Evolutionary conservation across 495 filamentous ascomycete species (phyloP).

Genomic region (Neurospora tetrasperma): DNA sequence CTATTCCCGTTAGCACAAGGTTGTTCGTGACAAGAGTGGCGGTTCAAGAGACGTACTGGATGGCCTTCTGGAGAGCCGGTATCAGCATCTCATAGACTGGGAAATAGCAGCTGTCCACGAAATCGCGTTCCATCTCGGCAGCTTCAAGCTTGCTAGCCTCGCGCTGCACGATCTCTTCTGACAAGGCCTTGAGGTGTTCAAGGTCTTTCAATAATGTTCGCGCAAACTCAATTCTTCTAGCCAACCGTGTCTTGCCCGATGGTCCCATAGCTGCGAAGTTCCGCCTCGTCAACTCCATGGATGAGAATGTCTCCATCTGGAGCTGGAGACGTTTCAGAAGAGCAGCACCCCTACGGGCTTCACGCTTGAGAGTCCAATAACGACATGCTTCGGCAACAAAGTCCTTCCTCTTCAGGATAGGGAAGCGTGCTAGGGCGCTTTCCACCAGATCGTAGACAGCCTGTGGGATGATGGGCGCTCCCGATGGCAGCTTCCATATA

Average conservation of each 20-base stretch:
- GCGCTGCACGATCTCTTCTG: constrained; percentile 56
- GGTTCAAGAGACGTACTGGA: constrained; percentile 41
- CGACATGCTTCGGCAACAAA: constrained; percentile 87
- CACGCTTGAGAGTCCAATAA: constrained; percentile 96
- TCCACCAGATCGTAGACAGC: constrained; percentile 74
- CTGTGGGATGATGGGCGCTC: constrained; percentile 86
- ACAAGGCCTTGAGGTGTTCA: constrained; percentile 56
- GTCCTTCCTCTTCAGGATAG: constrained; percentile 75
- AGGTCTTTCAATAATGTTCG: constrained; percentile 65
- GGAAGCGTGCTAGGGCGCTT: constrained; percentile 66
- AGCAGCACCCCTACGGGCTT: constrained; percentile 82
- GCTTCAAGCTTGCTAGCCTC: constrained; percentile 67
- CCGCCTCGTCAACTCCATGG: constrained; percentile 88
- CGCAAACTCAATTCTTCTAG: constrained; percentile 80
- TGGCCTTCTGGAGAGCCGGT: constrained; percentile 71
- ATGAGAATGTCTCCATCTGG: constrained; percentile 89
- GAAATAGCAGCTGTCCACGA: constrained; percentile 84
- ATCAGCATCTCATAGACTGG: constrained; percentile 69
- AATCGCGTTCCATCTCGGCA: constrained; percentile 59
- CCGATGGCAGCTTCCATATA: constrained; percentile 89
- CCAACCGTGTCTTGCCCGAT: constrained; percentile 64
- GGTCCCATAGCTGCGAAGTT: constrained; percentile 89
- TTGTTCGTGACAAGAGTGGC: background rate
- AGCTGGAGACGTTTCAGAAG: constrained; percentile 86
- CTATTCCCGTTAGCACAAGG: constrained; percentile 34